Conservation (phyloP, 805 yeast species). For the Sugiyamaella americana region DNA sequence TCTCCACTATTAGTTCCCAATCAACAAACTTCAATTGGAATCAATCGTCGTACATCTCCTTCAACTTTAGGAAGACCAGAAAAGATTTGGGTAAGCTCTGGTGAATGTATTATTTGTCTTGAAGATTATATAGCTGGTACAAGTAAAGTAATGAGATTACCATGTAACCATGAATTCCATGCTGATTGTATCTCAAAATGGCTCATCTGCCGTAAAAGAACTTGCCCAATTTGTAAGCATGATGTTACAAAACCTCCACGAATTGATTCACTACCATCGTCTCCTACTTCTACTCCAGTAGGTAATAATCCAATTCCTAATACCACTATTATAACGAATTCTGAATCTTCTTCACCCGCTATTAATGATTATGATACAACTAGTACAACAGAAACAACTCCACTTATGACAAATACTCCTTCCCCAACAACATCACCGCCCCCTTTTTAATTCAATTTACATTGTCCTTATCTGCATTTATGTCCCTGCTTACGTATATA, state of each 20-base stretch:
- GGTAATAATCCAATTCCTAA: too few species aligned
- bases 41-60: slow-evolving; percentile 1
- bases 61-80: slow-evolving; percentile 18
- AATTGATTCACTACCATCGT: slow-evolving; percentile 5
- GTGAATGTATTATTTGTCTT: slow-evolving; percentile 56
- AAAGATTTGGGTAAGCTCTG: slow-evolving; percentile 38
- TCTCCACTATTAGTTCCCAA: background rate
- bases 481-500: too few species aligned
- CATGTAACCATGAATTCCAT: slow-evolving; percentile 59
- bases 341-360: too few species aligned
- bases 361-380: too few species aligned
- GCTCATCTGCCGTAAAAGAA: slow-evolving; percentile 47
- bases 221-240: slow-evolving; percentile 56
- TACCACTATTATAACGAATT: too few species aligned
- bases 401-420: too few species aligned
- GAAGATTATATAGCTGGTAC: slow-evolving; percentile 45
- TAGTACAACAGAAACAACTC: too few species aligned
- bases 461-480: too few species aligned
- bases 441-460: too few species aligned
- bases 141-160: slow-evolving; percentile 45
- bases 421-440: too few species aligned
- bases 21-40: background rate
- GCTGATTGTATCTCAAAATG: slow-evolving; percentile 53
- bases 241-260: slow-evolving; percentile 28
- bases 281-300: too few species aligned